Percentiles rank a stretch among this genome's conserved stretches.
Evolutionary conservation across 805 yeast genomes (phyloP).

Genomic region (Nakazawaea ambrosiae): DNA sequence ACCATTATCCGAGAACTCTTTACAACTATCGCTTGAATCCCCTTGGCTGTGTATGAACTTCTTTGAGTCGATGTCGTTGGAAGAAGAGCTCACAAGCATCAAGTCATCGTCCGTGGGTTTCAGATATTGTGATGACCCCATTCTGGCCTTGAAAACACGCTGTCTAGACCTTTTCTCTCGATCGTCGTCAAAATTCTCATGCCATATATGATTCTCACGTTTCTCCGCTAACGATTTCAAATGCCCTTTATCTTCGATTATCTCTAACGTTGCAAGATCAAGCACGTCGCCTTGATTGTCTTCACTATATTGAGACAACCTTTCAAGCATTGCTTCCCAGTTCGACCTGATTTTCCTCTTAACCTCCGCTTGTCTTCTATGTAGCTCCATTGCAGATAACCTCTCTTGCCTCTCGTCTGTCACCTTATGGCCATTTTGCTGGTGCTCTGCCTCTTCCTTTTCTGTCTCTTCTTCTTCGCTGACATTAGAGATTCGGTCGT

Average conservation of each 20-base stretch:
- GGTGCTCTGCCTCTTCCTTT: not conserved
- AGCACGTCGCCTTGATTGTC: slow-evolving; percentile 53
- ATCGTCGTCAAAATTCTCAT: slow-evolving; percentile 22
- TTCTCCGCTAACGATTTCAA: slow-evolving; percentile 34
- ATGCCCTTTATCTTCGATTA: slow-evolving; percentile 66
- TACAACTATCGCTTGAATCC: too few species aligned
- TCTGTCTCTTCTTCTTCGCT: not conserved
- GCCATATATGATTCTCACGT: slow-evolving; percentile 30
- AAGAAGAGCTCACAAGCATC: too few species aligned
- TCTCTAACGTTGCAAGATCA: slow-evolving; percentile 59
- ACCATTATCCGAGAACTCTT: too few species aligned
- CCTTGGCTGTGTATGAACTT: too few species aligned
- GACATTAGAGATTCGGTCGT: too few species aligned
- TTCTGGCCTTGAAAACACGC: too few species aligned
- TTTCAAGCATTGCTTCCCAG: slow-evolving; percentile 49
- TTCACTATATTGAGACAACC: slow-evolving; percentile 41
- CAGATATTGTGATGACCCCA: too few species aligned
- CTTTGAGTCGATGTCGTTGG: too few species aligned
- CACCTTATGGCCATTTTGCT: too few species aligned
- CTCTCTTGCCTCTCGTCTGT: not conserved
- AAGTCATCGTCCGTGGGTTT: too few species aligned
- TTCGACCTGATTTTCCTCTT: slow-evolving; percentile 4
- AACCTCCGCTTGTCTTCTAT: slow-evolving; percentile 11
- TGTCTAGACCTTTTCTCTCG: too few species aligned
- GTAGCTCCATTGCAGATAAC: not conserved